Conservation (phyloP, 2,329 filamentous ascomycete species). For the Byssoonygena ceratinophila region DNA sequence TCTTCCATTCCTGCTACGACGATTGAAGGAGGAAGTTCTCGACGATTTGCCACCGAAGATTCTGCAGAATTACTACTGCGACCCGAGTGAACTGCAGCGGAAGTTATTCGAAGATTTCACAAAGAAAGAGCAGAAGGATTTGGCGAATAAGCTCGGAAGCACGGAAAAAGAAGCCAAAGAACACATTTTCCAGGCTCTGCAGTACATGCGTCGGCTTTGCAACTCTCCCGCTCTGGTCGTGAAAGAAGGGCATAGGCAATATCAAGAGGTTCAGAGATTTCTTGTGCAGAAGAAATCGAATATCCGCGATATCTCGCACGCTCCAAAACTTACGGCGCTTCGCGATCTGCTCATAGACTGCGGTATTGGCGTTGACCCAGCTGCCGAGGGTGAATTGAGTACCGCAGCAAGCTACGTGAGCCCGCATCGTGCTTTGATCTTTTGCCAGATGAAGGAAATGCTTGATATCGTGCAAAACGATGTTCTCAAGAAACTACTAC, state of each 20-base stretch:
- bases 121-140: slow-evolving; percentile 80
- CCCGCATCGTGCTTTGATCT: slow-evolving; percentile 87
- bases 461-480: slow-evolving; percentile 96
- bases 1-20: slow-evolving; percentile 85
- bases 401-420: slow-evolving; percentile 70
- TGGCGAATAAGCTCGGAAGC: slow-evolving; percentile 70
- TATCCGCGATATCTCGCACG: slow-evolving; percentile 75
- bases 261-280: slow-evolving; percentile 73
- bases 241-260: slow-evolving; percentile 84
- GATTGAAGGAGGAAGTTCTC: slow-evolving; percentile 93
- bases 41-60: slow-evolving; percentile 97
- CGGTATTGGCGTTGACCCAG: slow-evolving; percentile 72
- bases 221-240: slow-evolving; percentile 95
- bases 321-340: slow-evolving; percentile 82
- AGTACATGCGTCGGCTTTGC: slow-evolving; percentile 99
- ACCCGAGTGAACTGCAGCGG: slow-evolving; percentile 86
- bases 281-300: slow-evolving; percentile 68
- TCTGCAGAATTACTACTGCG: slow-evolving; percentile 97
- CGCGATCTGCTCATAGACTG: slow-evolving; percentile 95
- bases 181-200: slow-evolving; percentile 96
- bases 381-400: slow-evolving; percentile 48
- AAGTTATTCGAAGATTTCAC: slow-evolving; percentile 95
- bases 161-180: slow-evolving; percentile 90
- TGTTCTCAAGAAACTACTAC: slow-evolving; percentile 81
- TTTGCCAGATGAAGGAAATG: slow-evolving; percentile 99